Conservation (phyloP, 257 asterid genomes). For the Rehmannia glutinosa region DNA sequence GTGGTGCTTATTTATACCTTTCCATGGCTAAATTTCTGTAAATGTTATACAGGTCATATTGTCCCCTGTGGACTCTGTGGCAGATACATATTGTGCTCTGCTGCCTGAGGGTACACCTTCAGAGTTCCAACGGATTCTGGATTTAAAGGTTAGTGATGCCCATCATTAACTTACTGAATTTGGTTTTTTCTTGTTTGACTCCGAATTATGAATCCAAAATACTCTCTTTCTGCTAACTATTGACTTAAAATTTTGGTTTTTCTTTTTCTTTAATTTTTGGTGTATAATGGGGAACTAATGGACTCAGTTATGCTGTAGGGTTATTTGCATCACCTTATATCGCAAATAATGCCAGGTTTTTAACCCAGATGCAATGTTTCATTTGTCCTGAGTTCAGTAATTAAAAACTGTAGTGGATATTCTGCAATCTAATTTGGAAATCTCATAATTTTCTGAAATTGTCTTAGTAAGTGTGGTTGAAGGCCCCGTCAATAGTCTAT, state of each 20-base stretch:
- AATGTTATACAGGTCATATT: constrained; percentile 68
- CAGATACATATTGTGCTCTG: constrained; percentile 94
- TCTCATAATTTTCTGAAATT: too few species aligned
- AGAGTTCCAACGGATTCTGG: constrained; percentile 94
- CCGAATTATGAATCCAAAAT: not conserved
- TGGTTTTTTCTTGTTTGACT: not conserved
- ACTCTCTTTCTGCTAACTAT: not conserved
- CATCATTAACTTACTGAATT: not conserved
- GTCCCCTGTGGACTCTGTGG: constrained; percentile 97
- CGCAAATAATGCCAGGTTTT: not conserved
- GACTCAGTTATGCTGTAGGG: not conserved
- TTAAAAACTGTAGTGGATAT: not conserved
- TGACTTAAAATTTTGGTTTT: not conserved
- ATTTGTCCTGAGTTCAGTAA: not conserved
- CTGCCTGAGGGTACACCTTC: constrained; percentile 92
- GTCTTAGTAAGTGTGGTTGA: too few species aligned
- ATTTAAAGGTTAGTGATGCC: constrained; percentile 66
- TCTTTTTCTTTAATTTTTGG: not conserved
- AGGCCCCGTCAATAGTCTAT: too few species aligned
- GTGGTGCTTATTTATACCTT: not conserved
- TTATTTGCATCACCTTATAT: not conserved
- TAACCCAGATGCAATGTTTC: not conserved
- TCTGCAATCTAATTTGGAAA: not conserved
- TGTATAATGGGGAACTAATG: not conserved
- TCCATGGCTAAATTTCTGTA: constrained; percentile 7